phyloP scores from a whole-genome alignment of 306 rosid species.

The Acacia confusa region DNA sequence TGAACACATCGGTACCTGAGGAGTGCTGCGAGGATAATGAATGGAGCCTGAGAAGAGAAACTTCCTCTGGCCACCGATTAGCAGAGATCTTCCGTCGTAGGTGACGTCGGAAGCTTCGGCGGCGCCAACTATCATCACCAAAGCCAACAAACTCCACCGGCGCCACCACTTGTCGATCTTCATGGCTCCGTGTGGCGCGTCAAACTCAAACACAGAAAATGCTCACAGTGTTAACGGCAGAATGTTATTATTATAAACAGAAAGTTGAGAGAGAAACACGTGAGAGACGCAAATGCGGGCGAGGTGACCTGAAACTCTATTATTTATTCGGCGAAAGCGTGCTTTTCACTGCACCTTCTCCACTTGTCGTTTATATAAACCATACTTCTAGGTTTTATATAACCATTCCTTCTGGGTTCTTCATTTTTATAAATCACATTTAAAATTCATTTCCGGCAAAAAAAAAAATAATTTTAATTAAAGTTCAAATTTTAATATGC shows the following conservation, averaged over 20 bases:
- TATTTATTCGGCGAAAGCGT: not conserved
- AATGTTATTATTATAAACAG: not conserved
- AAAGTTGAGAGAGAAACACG: not conserved
- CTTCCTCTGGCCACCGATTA: conserved; percentile 58
- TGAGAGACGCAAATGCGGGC: conserved; percentile 36
- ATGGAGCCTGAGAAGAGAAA: conserved; percentile 81
- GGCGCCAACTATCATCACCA: not conserved
- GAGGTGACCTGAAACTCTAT: conserved; percentile 22
- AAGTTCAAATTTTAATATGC: not conserved
- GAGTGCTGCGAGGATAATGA: conserved; percentile 91
- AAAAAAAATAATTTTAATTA: not conserved
- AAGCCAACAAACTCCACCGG: conserved; percentile 27
- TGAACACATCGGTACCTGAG: conserved; percentile 45
- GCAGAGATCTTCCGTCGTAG: conserved; percentile 83
- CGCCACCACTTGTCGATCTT: conserved; percentile 1
- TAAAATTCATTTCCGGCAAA: too few species aligned
- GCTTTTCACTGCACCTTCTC: not conserved
- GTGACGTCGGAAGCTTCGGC: conserved; percentile 35
- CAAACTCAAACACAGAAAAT: not conserved
- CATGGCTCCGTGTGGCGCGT: conserved; percentile 22
- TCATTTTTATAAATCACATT: too few species aligned
- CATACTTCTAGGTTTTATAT: not conserved
- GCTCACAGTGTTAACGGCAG: not conserved
- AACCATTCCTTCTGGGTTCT: too few species aligned
- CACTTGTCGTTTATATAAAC: not conserved